Evolutionary conservation across 2,329 filamentous ascomycete genomes (phyloP), one percentile per base, ranked within the genome.

Genomic region (Aspergillus oerlinghausenensis): DNA sequence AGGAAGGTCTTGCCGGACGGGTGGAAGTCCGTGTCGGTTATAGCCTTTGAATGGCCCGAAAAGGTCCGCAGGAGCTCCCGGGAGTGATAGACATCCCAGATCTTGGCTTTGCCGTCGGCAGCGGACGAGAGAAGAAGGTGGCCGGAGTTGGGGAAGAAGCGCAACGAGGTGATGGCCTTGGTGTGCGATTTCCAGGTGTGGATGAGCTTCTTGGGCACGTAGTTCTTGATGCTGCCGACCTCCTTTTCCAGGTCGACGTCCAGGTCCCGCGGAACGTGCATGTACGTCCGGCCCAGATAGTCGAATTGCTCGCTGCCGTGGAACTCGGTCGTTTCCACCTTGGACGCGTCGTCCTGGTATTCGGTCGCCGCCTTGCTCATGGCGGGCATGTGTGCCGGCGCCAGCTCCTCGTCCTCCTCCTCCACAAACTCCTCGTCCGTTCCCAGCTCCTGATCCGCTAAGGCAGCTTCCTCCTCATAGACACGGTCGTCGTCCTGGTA

Each of bases 201-300:
- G 49, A 97, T 82, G 65, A 94, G 82, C 77, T 96, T 97, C 81
- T 96, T 97, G 40, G 94, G 94, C 56, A 95, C 90, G 71, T 86
- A 99, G 73, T 96, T 97, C 70, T 92, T 92, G 70, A 84, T 75
- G 68, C 87, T 92, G 66, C 89, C 90, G 48, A 81, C 73, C 59
- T 95, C 91, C 75, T 94, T 95, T 62, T 82, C 84, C 65, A 99
- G 80, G 70, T 96, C 89, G 71, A 96, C 80, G 69, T 91, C 90
- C 75, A 96, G 78, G 71, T 96, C 92, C 72, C 91, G 92, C 3
- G 94, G 94, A 49, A 97, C 82, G 75, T 99, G 94, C 93, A 99
- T 97, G 73, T 96, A 99, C 35, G 93, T 96, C 63, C 94, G 83
- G 50, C 94, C 94, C 72, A 95, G 89, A 77, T 99, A 99, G 73